These are phyloP conservation scores for Malus asiatica DNA, from an alignment of 306 rosid species.

Conservation along the genomic window DNA sequence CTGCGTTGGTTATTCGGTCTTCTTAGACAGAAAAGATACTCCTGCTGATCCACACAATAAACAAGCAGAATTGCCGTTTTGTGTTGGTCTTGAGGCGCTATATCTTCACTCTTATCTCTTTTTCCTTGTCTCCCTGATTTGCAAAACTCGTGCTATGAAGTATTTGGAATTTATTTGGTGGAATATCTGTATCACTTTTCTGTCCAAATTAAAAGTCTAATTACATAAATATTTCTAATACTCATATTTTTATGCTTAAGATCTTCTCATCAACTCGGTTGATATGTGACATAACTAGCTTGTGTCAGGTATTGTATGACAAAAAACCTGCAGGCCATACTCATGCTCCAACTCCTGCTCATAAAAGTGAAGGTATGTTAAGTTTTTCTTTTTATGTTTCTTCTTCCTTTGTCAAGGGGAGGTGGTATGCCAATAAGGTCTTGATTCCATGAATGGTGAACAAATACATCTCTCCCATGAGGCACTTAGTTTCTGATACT, in stretches of 20 bases:
- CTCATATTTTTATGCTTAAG: neutral
- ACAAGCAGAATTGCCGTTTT: conserved; percentile 71
- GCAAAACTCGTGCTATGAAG: neutral
- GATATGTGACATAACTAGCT: conserved; percentile 8
- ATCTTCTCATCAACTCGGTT: neutral
- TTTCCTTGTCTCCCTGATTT: neutral
- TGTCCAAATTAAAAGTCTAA: neutral
- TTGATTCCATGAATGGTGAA: neutral
- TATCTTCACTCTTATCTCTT: neutral
- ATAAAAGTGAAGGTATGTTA: conserved; percentile 35
- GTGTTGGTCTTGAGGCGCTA: conserved; percentile 82
- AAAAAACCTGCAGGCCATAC: conserved; percentile 45
- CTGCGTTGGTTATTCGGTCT: conserved; percentile 84
- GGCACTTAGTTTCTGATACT: too few species aligned
- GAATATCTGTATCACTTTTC: neutral
- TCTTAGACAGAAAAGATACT: conserved; percentile 58
- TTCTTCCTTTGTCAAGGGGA: neutral
- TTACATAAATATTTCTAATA: neutral
- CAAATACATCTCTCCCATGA: neutral
- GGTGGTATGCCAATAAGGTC: neutral
- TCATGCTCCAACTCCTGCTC: conserved; percentile 17
- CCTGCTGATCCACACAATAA: conserved; percentile 41
- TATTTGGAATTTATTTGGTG: neutral
- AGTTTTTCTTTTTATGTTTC: neutral
- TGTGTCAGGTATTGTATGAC: conserved; percentile 57